These are phyloP conservation scores for Echinochloa phyllopogon DNA, from an alignment of 176 grass and related monocot genomes.

Conservation along the genomic window DNA sequence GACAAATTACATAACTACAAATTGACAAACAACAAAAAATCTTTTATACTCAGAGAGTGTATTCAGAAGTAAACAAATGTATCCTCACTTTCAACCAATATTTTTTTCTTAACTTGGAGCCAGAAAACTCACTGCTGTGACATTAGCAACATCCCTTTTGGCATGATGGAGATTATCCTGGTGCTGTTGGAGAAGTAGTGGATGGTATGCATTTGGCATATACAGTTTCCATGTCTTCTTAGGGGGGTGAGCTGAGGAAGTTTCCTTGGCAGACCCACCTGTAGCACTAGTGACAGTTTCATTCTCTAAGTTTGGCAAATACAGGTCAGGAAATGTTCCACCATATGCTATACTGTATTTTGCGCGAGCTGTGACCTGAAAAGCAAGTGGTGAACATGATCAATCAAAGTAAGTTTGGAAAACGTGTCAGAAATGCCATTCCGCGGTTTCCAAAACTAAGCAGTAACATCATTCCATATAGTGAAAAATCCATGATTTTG, in stretches of 20 bases:
- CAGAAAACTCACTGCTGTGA: constrained; percentile 58
- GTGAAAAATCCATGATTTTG: not conserved
- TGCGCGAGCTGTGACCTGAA: constrained; percentile 71
- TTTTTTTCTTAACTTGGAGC: constrained; percentile 3
- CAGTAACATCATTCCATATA: not conserved
- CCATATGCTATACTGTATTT: constrained; percentile 73
- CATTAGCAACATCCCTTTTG: constrained; percentile 68
- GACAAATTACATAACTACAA: constrained; percentile 22
- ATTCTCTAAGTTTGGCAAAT: constrained; percentile 55
- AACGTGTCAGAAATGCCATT: not conserved
- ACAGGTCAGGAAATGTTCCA: constrained; percentile 69
- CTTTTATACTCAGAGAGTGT: not conserved
- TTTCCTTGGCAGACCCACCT: constrained; percentile 27
- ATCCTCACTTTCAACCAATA: constrained; percentile 17
- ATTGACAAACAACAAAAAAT: constrained; percentile 20
- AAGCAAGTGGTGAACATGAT: constrained; percentile 30
- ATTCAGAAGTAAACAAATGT: constrained; percentile 15
- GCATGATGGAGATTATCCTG: constrained; percentile 56
- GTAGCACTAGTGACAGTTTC: constrained; percentile 25
- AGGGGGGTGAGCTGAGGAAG: constrained; percentile 33
- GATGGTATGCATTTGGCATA: constrained; percentile 78
- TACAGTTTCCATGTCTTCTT: constrained; percentile 68
- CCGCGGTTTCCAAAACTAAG: constrained; percentile 5
- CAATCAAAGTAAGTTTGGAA: constrained; percentile 24
- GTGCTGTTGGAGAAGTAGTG: constrained; percentile 68